Evolutionary conservation across 805 yeast genomes (phyloP), one percentile per base, ranked within the genome.

Genomic region (Kluyveromyces siamensis): DNA sequence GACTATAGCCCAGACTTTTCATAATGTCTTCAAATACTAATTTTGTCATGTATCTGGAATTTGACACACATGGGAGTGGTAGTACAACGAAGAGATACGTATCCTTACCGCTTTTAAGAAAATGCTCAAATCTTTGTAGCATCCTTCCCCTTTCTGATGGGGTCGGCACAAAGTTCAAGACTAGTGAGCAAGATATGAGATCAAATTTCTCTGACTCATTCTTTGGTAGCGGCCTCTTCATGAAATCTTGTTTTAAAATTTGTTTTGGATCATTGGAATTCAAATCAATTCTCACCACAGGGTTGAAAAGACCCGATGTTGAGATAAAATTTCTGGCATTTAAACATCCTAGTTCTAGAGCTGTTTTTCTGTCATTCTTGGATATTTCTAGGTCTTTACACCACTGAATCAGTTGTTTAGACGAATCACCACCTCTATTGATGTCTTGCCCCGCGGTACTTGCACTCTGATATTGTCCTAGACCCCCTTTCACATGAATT

Each of bases 361-460:
- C 84, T 18, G 48, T 53, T 45, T 66, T 40, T 3, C 48, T 37
- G 43, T 27, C 19, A 41, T n/a, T 36, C 52, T 35, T 37, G 36
- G 30, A 45, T 47, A n/a, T 48, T 19, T 46, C 53, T 38, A 68
- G 45, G 36, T 72, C 74, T 19, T 70, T 68, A 6, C 87, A 65
- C 90, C 95, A 87, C 48, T 80, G 77, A n/a, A 87, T 74, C 41
- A 91, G 68, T 57, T 81, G 72, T 55, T 83, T 86, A 2, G 96
- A 88, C 0, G 96, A 87, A 61, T 91, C 99, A 1, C 96, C 96
- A 0, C 99, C 98, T 52, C 98, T 65, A 43, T 74, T 73, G 0
- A 66, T 62, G 50, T 79, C 77, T 58, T 91, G 99, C 0, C 99
- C 99, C 45, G 80, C 79, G 1, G 84, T 76, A 1, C 96, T 87